Base-by-base conservation (phyloP, 139 green algal genomes). In the Mesotaenium endlicherianum region DNA sequence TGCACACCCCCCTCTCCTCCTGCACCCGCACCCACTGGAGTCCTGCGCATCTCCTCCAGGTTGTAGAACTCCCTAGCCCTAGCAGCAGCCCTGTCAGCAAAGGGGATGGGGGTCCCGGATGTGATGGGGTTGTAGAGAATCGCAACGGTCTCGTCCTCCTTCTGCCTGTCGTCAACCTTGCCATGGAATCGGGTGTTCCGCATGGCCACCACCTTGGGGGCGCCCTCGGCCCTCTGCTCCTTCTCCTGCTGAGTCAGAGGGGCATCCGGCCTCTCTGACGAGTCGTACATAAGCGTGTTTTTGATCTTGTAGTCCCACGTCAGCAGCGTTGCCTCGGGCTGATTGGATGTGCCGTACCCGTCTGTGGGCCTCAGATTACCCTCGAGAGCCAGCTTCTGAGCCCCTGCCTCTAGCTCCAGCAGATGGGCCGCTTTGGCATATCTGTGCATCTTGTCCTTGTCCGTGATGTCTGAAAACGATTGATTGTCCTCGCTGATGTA, bases 401-500 rank as follows among this genome's bases (percentile, higher is more conserved):
- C 36, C 3, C 40, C 53, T 77, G 47, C 31, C 68, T 75, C 77
- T 1, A 44, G 20, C 31, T 26, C 58, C n/a, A 76, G 41, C 81
- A 84, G 45, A 14, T 76, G 64, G 4, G 74, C 71, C 3, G 47
- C 39, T 70, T 87, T 87, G 45, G 30, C 72, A 40, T 20, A 38
- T 2, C 41, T 34, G 50, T 86, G 45, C 0, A 5, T 4, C 47
- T 87, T 82, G 30, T 77, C 69, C 17, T 80, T 76, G 26, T 81
- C 68, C 83, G 77, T 36, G 30, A 89, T 77, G 44, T 70, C 67
- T 17, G 45, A n/a, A 40, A 89, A 89, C 42, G 84, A 87, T 1
- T 60, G 78, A 43, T 89, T 89, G 72, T 89, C 84, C 75, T 89
- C 84, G 41, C 79, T 87, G 20, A 78, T 89, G 79, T 89, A 86